Conservation (phyloP, 2,329 filamentous ascomycete genomes). For the Pseudomassariella vexata region DNA sequence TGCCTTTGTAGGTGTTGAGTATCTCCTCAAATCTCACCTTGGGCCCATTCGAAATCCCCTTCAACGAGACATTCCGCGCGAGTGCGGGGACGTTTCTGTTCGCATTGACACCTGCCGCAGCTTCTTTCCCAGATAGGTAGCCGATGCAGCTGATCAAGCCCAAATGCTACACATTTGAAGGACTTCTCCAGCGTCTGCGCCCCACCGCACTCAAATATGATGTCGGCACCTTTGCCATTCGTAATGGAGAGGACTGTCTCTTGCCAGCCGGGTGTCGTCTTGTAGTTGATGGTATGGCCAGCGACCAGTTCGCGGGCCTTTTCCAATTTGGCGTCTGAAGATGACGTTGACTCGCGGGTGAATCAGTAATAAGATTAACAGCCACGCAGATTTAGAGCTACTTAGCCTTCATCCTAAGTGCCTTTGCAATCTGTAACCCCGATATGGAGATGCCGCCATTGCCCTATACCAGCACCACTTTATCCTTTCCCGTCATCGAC, state of each 20-base stretch:
- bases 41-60: constrained; percentile 52
- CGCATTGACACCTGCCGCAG: constrained; percentile 40
- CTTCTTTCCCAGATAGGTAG: constrained; percentile 39
- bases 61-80: constrained; percentile 29
- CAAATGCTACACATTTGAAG: constrained; percentile 47
- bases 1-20: constrained; percentile 37
- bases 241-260: constrained; percentile 41
- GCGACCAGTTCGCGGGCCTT: constrained; percentile 43
- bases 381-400: constrained; percentile 6
- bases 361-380: too few relatives aligned
- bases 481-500: constrained; percentile 34
- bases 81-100: constrained; percentile 48
- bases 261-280: constrained; percentile 45
- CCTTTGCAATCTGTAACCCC: constrained; percentile 48
- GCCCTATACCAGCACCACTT: constrained; percentile 46
- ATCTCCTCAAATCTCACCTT: constrained; percentile 52
- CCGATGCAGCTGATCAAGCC: constrained; percentile 43
- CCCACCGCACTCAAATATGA: constrained; percentile 51
- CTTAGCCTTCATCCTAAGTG: constrained; percentile 41
- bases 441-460: constrained; percentile 48
- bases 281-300: constrained; percentile 48
- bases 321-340: constrained; percentile 44
- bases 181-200: constrained; percentile 45
- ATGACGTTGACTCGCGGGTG: too few relatives aligned
- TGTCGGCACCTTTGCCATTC: constrained; percentile 38